Evolutionary conservation across 345 rosid genomes (phyloP), one percentile per base, ranked within the genome.

Genomic region (Camelina neglecta): DNA sequence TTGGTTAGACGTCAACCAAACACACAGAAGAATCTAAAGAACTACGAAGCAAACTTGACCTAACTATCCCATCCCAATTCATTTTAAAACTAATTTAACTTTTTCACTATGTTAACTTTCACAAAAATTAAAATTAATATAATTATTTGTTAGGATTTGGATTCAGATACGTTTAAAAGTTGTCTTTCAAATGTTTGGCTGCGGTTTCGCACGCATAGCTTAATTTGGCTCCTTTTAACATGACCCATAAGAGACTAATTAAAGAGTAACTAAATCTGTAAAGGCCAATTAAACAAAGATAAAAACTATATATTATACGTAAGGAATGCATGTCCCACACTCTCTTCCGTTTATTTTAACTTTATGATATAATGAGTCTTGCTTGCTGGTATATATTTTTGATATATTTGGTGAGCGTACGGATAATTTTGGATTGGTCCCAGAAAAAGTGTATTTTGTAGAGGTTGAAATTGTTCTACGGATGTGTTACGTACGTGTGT

Each of bases 151-250:
- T 71, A 65, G 48, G 80, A 77, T 71, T 38, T 64, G 55, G 54
- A 29, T 48, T 26, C 64, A 49, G 76, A 77, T 71, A 71, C 76
- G 76, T 71, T 57, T 57, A 65, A 77, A 77, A 77, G 67, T 65
- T 71, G 67, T 71, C 72, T 77, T 57, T 71, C 76, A 65, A 26
- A 58, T 77, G 80, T 77, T 64, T 77, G 72, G 75, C 75, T 76
- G 70, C 80, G 75, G 80, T 76, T 69, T 76, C 67, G 8, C 60
- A 64, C 55, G 72, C 72, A 71, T 13, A 64, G 76, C 80, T 71
- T 77, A 77, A 77, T 41, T 48, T 77, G 80, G 76, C 80, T 77
- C 80, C 75, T 71, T 65, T 57, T 20, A 77, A 77, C 60, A 77
- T 57, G 80, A 77, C 80, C 76, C 80, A 56, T 77, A 47, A 64